Evolutionary conservation across 2,329 filamentous ascomycete species (phyloP).

Genomic region (Tolypocladium inflatum): DNA sequence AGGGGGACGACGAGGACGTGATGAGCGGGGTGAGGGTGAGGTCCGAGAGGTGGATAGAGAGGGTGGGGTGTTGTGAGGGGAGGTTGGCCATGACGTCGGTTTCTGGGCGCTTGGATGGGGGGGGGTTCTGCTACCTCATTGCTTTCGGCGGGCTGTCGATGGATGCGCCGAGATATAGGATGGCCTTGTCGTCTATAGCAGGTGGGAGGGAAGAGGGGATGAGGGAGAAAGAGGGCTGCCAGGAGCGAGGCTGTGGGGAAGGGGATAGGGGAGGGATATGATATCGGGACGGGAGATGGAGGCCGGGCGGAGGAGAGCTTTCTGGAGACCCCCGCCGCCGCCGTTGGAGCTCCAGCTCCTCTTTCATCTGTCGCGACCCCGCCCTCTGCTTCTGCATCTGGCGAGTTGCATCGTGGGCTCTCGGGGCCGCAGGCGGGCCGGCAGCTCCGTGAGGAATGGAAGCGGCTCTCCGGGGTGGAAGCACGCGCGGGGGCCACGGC

Average conservation of each 20-base stretch:
- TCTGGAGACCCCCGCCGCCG: not conserved
- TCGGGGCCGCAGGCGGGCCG: not conserved
- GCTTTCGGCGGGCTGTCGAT: not conserved
- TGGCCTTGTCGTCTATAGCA: not conserved
- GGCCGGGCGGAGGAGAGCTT: not conserved
- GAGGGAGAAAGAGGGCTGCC: not conserved
- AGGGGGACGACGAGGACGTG: slow-evolving; percentile 36
- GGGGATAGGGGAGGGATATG: not conserved
- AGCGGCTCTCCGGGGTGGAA: not conserved
- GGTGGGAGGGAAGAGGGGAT: not conserved
- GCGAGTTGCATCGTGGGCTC: not conserved
- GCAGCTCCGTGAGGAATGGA: not conserved
- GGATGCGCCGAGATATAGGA: not conserved
- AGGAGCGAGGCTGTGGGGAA: not conserved
- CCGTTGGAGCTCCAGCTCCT: not conserved
- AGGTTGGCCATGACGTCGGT: slow-evolving; percentile 24
- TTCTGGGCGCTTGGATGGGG: not conserved
- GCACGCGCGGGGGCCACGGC: not conserved
- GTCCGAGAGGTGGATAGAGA: slow-evolving; percentile 49
- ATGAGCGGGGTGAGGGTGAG: slow-evolving; percentile 47
- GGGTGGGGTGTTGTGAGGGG: slow-evolving; percentile 38
- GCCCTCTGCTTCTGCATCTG: slow-evolving; percentile 1
- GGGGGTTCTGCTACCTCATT: not conserved
- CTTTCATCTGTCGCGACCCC: slow-evolving; percentile 1
- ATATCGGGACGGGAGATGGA: not conserved